A percentile compares a stretch with the other conserved stretches of the same genome.
phyloP scores from a whole-genome alignment of 306 rosid genomes.

The Purshia tridentata region DNA sequence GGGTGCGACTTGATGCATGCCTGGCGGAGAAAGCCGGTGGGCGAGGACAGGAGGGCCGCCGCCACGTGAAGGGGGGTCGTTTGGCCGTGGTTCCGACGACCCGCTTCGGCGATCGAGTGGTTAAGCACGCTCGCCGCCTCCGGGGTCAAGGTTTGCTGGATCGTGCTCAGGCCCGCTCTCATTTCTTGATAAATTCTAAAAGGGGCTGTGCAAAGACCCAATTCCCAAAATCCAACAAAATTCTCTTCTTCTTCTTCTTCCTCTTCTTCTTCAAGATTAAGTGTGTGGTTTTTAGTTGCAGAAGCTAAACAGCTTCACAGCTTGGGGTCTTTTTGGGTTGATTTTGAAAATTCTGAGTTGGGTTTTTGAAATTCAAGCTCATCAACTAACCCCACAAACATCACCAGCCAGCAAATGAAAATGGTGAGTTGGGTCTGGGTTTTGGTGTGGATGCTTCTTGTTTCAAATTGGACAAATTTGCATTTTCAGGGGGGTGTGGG shows the following conservation, averaged over 20 bases:
- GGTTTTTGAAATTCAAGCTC: constrained; percentile 13
- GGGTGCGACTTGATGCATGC: constrained; percentile 97
- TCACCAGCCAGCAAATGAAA: constrained; percentile 32
- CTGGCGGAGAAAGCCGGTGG: constrained; percentile 79
- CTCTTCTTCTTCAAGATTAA: too few species aligned
- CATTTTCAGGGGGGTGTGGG: constrained; percentile 37
- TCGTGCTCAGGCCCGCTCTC: constrained; percentile 96
- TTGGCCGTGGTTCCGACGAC: constrained; percentile 89
- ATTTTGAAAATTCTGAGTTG: neutral
- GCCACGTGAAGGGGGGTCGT: constrained; percentile 98
- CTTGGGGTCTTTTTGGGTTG: neutral
- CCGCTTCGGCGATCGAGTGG: constrained; percentile 89
- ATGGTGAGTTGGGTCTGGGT: constrained; percentile 25
- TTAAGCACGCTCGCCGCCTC: constrained; percentile 94
- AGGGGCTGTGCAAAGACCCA: neutral
- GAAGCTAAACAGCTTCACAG: neutral
- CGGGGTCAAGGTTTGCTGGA: constrained; percentile 96
- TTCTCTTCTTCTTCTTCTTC: too few species aligned
- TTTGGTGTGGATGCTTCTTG: constrained; percentile 40
- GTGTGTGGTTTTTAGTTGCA: neutral
- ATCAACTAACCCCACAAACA: constrained; percentile 8
- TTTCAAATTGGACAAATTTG: constrained; percentile 58
- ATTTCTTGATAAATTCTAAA: constrained; percentile 40
- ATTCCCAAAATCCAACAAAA: neutral
- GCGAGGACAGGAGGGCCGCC: constrained; percentile 71